Base-by-base conservation (phyloP, 345 rosid species). In the Aquilaria sinensis region DNA sequence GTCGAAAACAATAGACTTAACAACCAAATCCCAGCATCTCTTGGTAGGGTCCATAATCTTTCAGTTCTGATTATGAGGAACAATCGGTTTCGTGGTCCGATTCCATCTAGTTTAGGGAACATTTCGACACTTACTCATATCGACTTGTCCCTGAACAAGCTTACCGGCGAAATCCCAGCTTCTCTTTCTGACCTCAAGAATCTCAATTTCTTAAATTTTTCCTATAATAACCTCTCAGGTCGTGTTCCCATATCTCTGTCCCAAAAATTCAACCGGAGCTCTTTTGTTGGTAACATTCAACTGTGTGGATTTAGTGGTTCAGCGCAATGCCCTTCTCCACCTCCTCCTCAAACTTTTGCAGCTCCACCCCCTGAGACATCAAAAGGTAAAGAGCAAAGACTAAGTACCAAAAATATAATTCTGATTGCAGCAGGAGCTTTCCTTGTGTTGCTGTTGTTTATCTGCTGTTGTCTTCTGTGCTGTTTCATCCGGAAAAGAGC, bases 211-310 rank as follows among this genome's bases (percentile, higher is more conserved):
- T 84, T 90, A 62, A 88, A 85, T 66, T 90, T 88, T 54, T 90
- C 97, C 30, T 78, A 82, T 52, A 90, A 90, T 78, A 75, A 83
- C 72, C 85, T 90, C 14, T 85, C 87, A 2, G 96, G 97, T 13
- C 9, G 76, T 33, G 97, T 90, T 50, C 97, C 97, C 29, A 16
- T 70, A 16, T 60, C 37, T 34, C 82, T 90, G 9, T 74, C 89
- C 5, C 78, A 70, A 68, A 85, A 70, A 72, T 90, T 90, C 85
- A 80, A 78, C 51, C 60, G 85, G 62, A 77, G 79, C 56, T 80
- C 93, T 52, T 90, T 88, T 66, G 79, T 73, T 16, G 93, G 93
- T 13, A 90, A 88, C 66, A 60, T 78, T 66, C 76, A 76, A 71
- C 86, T 90, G 41, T 90, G 97, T 63, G 97, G 97, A 37, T 90